Base-by-base conservation (phyloP, 352 stramenopile genomes). In the Globisporangium cylindrosporum region DNA sequence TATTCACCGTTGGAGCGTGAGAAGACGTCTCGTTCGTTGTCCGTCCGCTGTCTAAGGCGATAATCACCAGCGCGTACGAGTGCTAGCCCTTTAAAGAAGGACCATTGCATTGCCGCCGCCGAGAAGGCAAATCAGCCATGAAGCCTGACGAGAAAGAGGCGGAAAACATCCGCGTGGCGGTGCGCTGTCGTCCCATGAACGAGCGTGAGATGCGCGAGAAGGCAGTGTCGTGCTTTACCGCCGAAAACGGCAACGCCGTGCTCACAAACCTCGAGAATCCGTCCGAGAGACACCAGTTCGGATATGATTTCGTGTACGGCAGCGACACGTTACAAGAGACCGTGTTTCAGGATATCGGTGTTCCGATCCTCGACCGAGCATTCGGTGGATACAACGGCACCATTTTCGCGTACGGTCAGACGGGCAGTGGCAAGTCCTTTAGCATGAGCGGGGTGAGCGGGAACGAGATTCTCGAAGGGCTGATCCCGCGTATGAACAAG, bases 401-500 rank as follows among this genome's bases (percentile, higher is more conserved):
- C n/a, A 95, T 97, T 66, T 95, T 96, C 71, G 90, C 90, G 15
- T 96, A 95, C 48, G 88, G 89, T 22, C 89, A 97, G 69, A 97
- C 89, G 2, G 88, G 89, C 5, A 95, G 84, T 69, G 89, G 86
- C 22, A 96, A 96, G 67, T 94, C 89, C 27, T 96, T 95, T 72
- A 96, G 84, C 57, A 96, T 97, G 89, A 93, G 81, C 43, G 89
- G 92, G 20, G 78, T 92, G 8, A 73, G 75, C 32, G 87, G 79
- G 25, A 68, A 80, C 32, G 82, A 91, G 56, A 64, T 73, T 4
- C 68, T 93, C 9, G 81, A 93, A 60, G 94, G 94, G 1, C 82
- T 98, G 22, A 98, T 98, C 69, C 93, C 94, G 29, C 88, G 90
- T 66, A 90, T 98, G 69, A 98, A 98, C 75, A 75, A 75, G 29